Evolutionary conservation across 225 moss, liverwort and hornwort genomes (phyloP), one percentile per base, ranked within the genome.

Genomic region (Thuidium tamariscinum): DNA sequence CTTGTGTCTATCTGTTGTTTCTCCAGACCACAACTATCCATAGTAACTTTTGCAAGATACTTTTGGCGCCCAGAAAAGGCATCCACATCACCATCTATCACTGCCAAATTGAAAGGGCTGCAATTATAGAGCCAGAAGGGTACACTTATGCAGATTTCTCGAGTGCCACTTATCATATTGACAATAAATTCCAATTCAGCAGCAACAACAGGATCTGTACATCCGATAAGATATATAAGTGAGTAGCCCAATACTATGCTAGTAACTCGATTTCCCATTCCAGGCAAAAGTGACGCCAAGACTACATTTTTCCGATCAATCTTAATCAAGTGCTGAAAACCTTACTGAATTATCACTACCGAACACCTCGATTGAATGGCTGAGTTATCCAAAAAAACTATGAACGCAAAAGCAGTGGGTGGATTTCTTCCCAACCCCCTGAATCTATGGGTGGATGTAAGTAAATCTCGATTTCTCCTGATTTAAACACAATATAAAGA

Each of bases 71-170:
- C 95, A 85, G 95, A 93, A 77, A 84, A 91, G 81, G 90, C 82
- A 92, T 98, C 97, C 84, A 95, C 93, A 89, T 98, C 95, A 86
- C 97, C 97, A 87, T 98, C 97, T 87, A 95, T 94, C 18, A 98
- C 93, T 81, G 93, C 95, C 80, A 98, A 85, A 79, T 93, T 89
- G 61, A 95, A 87, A 85, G 85, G 84, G 85, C 92, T 96, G 86
- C 97, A 98, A 85, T 98, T 98, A 89, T 92, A 98, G 71, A 98
- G 89, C 95, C 97, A 98, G 85, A 98, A 98, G 67, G 97, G 96
- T 88, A 92, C 95, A 87, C 94, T 95, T 15, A 98, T 91, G 81
- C 95, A 91, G 63, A 98, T 87, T 87, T 98, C 97, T 74, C 97
- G 92, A 84, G 94, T 95, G 76, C 97, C 95, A 80, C 90, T 95